A percentile compares a stretch with the other conserved stretches of the same genome.
phyloP scores from a whole-genome alignment of 2,329 filamentous ascomycete genomes.

The Sphaceloma murrayae region DNA sequence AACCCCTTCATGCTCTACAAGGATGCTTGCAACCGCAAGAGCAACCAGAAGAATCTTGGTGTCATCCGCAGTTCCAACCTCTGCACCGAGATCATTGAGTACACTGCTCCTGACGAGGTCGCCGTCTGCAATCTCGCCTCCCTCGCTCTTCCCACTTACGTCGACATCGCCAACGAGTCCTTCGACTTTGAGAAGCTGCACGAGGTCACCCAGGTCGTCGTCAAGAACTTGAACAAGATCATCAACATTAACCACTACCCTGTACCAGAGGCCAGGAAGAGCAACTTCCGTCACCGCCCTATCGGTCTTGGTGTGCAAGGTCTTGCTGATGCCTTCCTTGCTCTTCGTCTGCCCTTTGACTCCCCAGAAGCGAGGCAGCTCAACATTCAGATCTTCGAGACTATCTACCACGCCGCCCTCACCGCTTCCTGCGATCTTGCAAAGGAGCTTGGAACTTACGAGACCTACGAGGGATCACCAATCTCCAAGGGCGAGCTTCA shows the following conservation, averaged over 20 bases:
- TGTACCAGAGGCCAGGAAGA: slow-evolving; percentile 85
- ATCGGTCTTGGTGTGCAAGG: slow-evolving; percentile 96
- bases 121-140: slow-evolving; percentile 98
- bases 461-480: slow-evolving; percentile 85
- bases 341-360: slow-evolving; percentile 92
- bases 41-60: slow-evolving; percentile 99
- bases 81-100: slow-evolving; percentile 98
- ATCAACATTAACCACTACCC: slow-evolving; percentile 98
- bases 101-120: slow-evolving; percentile 93
- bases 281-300: slow-evolving; percentile 94
- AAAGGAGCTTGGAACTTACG: slow-evolving; percentile 72
- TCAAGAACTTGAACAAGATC: slow-evolving; percentile 94
- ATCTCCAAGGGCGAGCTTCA: slow-evolving; percentile 93
- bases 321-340: slow-evolving; percentile 95
- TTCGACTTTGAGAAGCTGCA: slow-evolving; percentile 98
- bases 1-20: slow-evolving; percentile 99
- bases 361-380: slow-evolving; percentile 86
- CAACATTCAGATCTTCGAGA: slow-evolving; percentile 98
- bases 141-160: slow-evolving; percentile 79
- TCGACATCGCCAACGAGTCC: slow-evolving; percentile 71
- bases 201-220: slow-evolving; percentile 83
- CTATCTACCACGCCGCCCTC: slow-evolving; percentile 92
- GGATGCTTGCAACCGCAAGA: slow-evolving; percentile 96
- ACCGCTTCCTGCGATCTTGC: slow-evolving; percentile 83
- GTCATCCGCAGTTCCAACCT: slow-evolving; percentile 98